These are phyloP conservation scores for Xylariaceae sp. DNA, from an alignment of 2,329 filamentous ascomycete genomes.

Conservation along the genomic window DNA sequence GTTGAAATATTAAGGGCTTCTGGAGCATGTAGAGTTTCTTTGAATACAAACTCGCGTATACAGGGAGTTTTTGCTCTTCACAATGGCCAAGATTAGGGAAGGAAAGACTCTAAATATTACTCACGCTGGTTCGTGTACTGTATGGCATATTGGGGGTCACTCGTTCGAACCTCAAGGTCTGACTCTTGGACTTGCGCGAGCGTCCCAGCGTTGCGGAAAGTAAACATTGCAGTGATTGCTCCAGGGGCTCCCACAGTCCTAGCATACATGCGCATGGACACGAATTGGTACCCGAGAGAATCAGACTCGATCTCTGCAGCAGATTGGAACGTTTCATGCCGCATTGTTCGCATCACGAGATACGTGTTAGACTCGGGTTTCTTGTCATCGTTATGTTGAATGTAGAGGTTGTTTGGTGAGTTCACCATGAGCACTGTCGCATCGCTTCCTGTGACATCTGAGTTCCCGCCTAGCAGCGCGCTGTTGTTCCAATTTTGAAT, in stretches of 20 bases:
- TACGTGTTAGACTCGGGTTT: conserved; percentile 47
- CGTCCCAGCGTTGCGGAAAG: conserved; percentile 45
- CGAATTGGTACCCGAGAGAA: conserved; percentile 42
- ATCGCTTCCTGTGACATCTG: conserved; percentile 37
- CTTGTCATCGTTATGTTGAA: conserved; percentile 47
- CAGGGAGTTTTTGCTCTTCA: too few relatives aligned
- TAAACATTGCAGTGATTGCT: conserved; percentile 59
- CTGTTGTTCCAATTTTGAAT: conserved; percentile 48
- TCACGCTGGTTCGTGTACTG: conserved; percentile 62
- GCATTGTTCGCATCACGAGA: conserved; percentile 54
- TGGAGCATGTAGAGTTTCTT: too few relatives aligned
- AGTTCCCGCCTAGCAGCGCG: conserved; percentile 31
- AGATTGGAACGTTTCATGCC: conserved; percentile 52
- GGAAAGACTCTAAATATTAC: too few relatives aligned
- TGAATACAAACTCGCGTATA: too few relatives aligned
- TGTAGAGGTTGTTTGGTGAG: conserved; percentile 51
- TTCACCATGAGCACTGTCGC: conserved; percentile 48
- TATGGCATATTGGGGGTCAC: conserved; percentile 43
- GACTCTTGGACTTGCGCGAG: conserved; percentile 44
- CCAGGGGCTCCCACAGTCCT: conserved; percentile 54
- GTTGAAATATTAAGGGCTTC: too few relatives aligned
- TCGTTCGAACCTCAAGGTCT: conserved; percentile 50
- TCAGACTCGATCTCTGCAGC: conserved; percentile 54
- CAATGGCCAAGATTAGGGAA: too few relatives aligned
- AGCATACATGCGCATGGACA: conserved; percentile 57